Evolutionary conservation across 306 rosid genomes (phyloP).

Genomic region (Glycine latifolia): DNA sequence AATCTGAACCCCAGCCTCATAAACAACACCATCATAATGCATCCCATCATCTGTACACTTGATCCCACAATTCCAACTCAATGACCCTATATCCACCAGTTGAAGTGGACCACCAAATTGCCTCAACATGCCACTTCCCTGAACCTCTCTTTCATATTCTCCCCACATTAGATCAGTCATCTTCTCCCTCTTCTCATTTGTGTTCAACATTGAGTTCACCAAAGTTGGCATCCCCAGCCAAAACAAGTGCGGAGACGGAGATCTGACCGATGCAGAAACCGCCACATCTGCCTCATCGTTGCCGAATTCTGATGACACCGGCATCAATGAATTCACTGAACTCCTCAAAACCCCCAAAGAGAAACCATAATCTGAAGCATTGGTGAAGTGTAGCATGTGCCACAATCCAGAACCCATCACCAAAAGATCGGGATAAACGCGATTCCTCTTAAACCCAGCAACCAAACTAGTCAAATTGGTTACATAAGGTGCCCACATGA

Average conservation of each 20-base stretch:
- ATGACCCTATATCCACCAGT: conserved; percentile 71
- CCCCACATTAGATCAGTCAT: conserved; percentile 73
- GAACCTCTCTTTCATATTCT: conserved; percentile 66
- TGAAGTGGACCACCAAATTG: conserved; percentile 75
- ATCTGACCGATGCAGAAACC: conserved; percentile 57
- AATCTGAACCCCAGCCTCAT: conserved; percentile 84
- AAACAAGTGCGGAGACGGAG: conserved; percentile 69
- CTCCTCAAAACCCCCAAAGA: conserved; percentile 55
- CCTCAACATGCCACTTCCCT: conserved; percentile 63
- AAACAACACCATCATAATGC: conserved; percentile 82
- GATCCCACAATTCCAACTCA: conserved; percentile 96
- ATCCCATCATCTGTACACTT: conserved; percentile 91
- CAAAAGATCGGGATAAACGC: conserved; percentile 74
- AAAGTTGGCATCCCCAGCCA: conserved; percentile 89
- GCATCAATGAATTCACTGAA: conserved; percentile 63
- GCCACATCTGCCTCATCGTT: conserved; percentile 45
- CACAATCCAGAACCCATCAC: conserved; percentile 89
- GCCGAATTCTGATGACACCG: conserved; percentile 60
- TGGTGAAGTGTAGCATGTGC: conserved; percentile 82
- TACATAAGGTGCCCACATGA: conserved; percentile 85
- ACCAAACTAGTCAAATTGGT: conserved; percentile 70
- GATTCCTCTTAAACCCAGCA: conserved; percentile 57
- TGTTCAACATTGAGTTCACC: conserved; percentile 86
- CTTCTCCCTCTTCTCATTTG: conserved; percentile 83
- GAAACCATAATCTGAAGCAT: conserved; percentile 67